Evolutionary conservation across 768 basidiomycete species (phyloP).

Genomic region (Pisolithus microcarpus): DNA sequence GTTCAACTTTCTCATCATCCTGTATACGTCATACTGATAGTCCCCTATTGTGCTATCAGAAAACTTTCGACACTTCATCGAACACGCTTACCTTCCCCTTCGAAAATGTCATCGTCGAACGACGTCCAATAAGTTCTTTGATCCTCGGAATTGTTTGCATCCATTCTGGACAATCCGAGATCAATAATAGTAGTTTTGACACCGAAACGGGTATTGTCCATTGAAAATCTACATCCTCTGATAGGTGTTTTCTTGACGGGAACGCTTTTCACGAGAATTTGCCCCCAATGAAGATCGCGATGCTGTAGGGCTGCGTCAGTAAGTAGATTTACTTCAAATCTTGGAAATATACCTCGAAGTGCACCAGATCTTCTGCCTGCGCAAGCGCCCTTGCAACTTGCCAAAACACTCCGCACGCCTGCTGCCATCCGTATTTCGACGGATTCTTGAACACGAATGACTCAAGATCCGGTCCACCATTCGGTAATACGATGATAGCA

Average conservation of each 20-base stretch:
- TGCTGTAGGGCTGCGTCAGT: slow-evolving; percentile 48
- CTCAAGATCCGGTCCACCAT: slow-evolving; percentile 90
- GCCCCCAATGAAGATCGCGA: slow-evolving; percentile 98
- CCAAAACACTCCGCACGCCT: slow-evolving; percentile 88
- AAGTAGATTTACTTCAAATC: background rate
- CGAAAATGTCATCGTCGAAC: slow-evolving; percentile 85
- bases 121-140: slow-evolving; percentile 62
- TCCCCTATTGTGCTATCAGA: slow-evolving; percentile 47
- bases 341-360: slow-evolving; percentile 70
- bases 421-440: slow-evolving; percentile 66
- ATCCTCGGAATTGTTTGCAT: slow-evolving; percentile 42
- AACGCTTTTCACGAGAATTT: slow-evolving; percentile 73
- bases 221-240: slow-evolving; percentile 36
- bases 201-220: slow-evolving; percentile 65
- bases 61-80: background rate
- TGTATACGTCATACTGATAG: slow-evolving; percentile 92
- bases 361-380: slow-evolving; percentile 69
- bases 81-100: slow-evolving; percentile 65
- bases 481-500: slow-evolving; percentile 82
- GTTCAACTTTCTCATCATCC: slow-evolving; percentile 69
- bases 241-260: slow-evolving; percentile 29
- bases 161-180: slow-evolving; percentile 85
- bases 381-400: slow-evolving; percentile 76
- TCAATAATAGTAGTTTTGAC: slow-evolving; percentile 86
- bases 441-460: slow-evolving; percentile 60